These are phyloP conservation scores for Eustoma russellianum DNA, from an alignment of 257 asterid genomes.

Conservation along the genomic window DNA sequence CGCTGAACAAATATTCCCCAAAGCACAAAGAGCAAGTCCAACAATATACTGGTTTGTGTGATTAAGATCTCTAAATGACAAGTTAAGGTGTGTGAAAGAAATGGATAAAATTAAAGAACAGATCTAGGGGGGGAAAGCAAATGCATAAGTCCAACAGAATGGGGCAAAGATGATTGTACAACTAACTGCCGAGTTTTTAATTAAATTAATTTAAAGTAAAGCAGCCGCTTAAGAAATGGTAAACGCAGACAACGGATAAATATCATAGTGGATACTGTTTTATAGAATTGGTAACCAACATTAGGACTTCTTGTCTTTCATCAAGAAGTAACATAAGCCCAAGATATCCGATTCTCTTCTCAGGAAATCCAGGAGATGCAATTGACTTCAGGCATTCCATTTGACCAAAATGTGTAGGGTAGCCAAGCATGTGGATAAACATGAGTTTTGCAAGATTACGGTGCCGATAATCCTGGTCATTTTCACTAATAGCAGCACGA, in stretches of 20 bases:
- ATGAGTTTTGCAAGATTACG: slow-evolving; percentile 97
- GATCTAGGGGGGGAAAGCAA: too few relatives aligned
- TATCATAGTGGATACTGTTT: slow-evolving; percentile 65
- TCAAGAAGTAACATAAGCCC: slow-evolving; percentile 98
- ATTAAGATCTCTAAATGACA: slow-evolving; percentile 71
- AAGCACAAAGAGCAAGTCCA: slow-evolving; percentile 98
- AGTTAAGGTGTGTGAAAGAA: slow-evolving; percentile 40
- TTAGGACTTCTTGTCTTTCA: slow-evolving; percentile 98
- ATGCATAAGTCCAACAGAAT: too few relatives aligned
- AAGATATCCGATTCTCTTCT: slow-evolving; percentile 97
- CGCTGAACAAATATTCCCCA: slow-evolving; percentile 96
- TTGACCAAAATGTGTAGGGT: slow-evolving; percentile 99
- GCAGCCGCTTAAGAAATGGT: neutral
- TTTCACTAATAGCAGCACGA: slow-evolving; percentile 90
- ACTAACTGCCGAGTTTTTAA: too few relatives aligned
- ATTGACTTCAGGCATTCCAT: slow-evolving; percentile 96
- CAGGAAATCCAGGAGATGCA: slow-evolving; percentile 97
- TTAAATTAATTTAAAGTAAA: neutral
- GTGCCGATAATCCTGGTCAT: slow-evolving; percentile 83
- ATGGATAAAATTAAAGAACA: neutral
- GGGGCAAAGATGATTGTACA: too few relatives aligned
- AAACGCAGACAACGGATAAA: neutral
- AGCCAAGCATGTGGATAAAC: slow-evolving; percentile 99
- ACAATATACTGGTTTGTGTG: slow-evolving; percentile 94
- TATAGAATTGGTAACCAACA: slow-evolving; percentile 97